These are phyloP conservation scores for Acanthamoeba lenticulata DNA, from an alignment of 208 protist genomes.

Conservation along the genomic window DNA sequence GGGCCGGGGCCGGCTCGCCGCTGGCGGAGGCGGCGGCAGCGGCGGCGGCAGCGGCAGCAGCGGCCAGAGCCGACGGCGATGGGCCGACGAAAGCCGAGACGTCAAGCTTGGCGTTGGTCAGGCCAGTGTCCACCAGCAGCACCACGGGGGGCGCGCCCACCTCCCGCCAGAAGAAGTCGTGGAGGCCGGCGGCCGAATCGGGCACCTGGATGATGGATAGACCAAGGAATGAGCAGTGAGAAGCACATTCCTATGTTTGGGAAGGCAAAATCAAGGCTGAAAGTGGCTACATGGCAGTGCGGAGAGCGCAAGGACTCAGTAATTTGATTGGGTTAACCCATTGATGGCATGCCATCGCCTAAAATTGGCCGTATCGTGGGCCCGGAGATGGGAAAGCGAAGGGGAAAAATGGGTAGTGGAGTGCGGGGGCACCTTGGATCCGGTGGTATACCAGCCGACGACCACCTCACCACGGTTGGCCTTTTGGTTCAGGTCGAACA, in stretches of 20 bases:
- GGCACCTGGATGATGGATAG: background rate
- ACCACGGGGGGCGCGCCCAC: slow-evolving; percentile 78
- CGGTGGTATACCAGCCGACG: slow-evolving; percentile 85
- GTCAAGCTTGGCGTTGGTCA: slow-evolving; percentile 77
- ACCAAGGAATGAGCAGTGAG: background rate
- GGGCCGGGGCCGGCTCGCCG: slow-evolving; percentile 25
- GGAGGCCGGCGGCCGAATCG: slow-evolving; percentile 68
- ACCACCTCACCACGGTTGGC: slow-evolving; percentile 82
- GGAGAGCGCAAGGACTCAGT: too few relatives aligned
- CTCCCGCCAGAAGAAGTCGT: slow-evolving; percentile 84
- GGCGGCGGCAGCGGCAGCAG: slow-evolving; percentile 57
- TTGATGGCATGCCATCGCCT: too few relatives aligned
- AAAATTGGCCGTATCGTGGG: too few relatives aligned
- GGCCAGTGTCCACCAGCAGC: slow-evolving; percentile 81
- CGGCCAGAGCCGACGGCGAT: slow-evolving; percentile 59
- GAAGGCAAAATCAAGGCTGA: too few relatives aligned
- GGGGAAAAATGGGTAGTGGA: background rate
- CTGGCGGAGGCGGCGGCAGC: background rate
- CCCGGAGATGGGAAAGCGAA: background rate
- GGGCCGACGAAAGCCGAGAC: slow-evolving; percentile 76
- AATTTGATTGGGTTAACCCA: too few relatives aligned
- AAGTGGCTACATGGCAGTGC: too few relatives aligned
- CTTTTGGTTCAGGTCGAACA: slow-evolving; percentile 84
- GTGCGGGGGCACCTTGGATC: slow-evolving; percentile 42
- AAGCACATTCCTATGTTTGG: background rate